These are phyloP conservation scores for Trichophaea hybrida DNA, from an alignment of 2,329 filamentous ascomycete genomes.

Conservation along the genomic window DNA sequence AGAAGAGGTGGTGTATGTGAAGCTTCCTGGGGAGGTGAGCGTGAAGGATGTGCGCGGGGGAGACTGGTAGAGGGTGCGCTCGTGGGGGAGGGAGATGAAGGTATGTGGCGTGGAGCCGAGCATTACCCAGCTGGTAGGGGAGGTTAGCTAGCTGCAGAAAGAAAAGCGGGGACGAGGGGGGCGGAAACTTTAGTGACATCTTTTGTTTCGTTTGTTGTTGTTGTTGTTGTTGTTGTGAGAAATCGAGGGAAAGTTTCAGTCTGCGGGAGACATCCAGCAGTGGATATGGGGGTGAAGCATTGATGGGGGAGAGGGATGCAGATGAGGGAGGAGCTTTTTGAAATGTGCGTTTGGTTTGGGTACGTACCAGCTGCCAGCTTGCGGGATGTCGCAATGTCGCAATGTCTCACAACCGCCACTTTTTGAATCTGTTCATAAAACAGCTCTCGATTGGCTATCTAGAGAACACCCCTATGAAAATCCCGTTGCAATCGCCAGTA, in stretches of 20 bases:
- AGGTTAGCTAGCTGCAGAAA: not conserved
- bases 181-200: conserved; percentile 21
- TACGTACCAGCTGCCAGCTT: too few species aligned
- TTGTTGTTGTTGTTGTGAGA: not conserved
- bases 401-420: too few species aligned
- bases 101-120: conserved; percentile 45
- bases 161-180: not conserved
- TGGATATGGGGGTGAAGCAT: too few species aligned
- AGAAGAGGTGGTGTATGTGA: conserved; percentile 57
- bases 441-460: too few species aligned
- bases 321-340: too few species aligned
- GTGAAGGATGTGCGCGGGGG: conserved; percentile 64
- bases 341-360: too few species aligned
- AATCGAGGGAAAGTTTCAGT: not conserved
- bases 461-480: too few species aligned
- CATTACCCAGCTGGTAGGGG: conserved; percentile 67
- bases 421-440: too few species aligned
- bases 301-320: too few species aligned
- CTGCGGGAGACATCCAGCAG: too few species aligned
- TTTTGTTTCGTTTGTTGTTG: not conserved
- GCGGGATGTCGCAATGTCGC: too few species aligned
- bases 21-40: conserved; percentile 52
- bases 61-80: conserved; percentile 67
- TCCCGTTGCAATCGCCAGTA: too few species aligned
- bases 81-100: conserved; percentile 73